Conservation (phyloP, 1,139 yeast genomes). For the Blastobotrys ciferrii region DNA sequence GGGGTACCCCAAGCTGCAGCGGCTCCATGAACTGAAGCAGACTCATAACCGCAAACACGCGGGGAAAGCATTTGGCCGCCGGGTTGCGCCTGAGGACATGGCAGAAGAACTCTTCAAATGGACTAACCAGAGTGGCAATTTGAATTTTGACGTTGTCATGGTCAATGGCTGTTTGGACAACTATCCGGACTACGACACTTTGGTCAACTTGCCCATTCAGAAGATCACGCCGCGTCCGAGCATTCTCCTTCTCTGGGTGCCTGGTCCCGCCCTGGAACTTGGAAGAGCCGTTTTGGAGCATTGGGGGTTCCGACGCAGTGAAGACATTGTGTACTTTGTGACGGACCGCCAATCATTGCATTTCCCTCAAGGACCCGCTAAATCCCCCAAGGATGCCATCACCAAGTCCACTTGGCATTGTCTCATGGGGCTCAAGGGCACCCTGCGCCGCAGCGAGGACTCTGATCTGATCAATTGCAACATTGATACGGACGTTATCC, state of each 20-base stretch:
- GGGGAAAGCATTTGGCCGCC: constrained; percentile 62
- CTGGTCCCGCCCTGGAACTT: constrained; percentile 57
- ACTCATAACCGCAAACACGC: constrained; percentile 51
- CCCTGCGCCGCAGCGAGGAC: constrained; percentile 82
- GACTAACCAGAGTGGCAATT: constrained; percentile 49
- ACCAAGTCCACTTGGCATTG: constrained; percentile 70
- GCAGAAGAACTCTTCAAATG: constrained; percentile 55
- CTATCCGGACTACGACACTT: constrained; percentile 55
- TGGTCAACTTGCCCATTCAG: constrained; percentile 66
- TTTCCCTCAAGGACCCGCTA: constrained; percentile 27
- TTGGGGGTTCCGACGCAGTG: constrained; percentile 80
- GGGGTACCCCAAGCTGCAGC: constrained; percentile 83
- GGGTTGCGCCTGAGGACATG: constrained; percentile 53
- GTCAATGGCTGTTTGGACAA: constrained; percentile 80
- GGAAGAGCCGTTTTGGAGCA: constrained; percentile 54
- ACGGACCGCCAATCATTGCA: constrained; percentile 39
- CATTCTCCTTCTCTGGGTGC: constrained; percentile 81
- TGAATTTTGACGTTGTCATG: constrained; percentile 87
- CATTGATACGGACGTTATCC: constrained; percentile 80
- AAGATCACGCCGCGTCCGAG: constrained; percentile 82
- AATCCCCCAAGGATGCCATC: constrained; percentile 22
- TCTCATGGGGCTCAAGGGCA: constrained; percentile 96
- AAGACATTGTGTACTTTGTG: constrained; percentile 65
- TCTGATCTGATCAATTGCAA: constrained; percentile 86
- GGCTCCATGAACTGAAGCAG: constrained; percentile 60